Evolutionary conservation across 2,329 filamentous ascomycete genomes (phyloP).

Genomic region (Scytalidium sp.): DNA sequence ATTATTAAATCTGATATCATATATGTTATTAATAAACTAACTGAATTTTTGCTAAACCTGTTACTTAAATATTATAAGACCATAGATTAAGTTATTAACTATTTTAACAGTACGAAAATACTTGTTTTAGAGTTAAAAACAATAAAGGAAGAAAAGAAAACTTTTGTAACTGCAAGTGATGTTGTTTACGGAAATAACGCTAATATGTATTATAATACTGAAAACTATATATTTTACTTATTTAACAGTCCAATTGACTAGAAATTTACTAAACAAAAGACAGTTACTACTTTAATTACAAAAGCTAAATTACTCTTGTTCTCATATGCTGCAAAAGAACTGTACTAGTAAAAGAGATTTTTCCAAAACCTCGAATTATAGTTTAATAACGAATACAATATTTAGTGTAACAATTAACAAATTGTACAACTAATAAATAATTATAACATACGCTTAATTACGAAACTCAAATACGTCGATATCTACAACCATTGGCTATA

Average conservation of each 20-base stretch:
- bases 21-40: background rate
- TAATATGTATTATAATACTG: background rate
- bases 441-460: conserved; percentile 10
- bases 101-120: background rate
- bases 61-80: background rate
- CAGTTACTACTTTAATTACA: conserved; percentile 5
- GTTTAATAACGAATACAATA: background rate
- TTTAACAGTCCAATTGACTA: background rate
- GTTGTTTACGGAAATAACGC: conserved; percentile 1
- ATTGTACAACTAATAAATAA: conserved; percentile 4
- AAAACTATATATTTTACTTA: background rate
- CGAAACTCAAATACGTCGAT: conserved; percentile 20
- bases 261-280: conserved; percentile 1
- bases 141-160: background rate
- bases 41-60: background rate
- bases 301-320: conserved; percentile 1
- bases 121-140: background rate
- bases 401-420: conserved; percentile 14
- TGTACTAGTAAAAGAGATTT: background rate
- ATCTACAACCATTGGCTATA: conserved; percentile 23
- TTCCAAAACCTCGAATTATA: background rate
- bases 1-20: conserved; percentile 10
- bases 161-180: background rate
- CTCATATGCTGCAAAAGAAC: conserved; percentile 2
- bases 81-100: background rate